Conservation (phyloP, 331 rosid species). For the Pyrus hybrid region DNA sequence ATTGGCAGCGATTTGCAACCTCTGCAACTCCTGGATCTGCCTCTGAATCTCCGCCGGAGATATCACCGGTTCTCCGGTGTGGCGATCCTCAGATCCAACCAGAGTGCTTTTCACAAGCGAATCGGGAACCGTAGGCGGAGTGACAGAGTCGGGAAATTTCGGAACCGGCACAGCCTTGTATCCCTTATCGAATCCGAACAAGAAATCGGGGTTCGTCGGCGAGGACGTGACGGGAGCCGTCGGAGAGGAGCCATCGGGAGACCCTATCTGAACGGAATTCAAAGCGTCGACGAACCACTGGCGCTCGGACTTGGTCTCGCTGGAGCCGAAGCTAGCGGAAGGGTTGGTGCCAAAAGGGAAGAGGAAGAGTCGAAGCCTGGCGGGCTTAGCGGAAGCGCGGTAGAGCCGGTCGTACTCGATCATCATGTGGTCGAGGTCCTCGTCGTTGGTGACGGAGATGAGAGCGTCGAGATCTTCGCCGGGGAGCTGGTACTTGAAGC, state of each 20-base stretch:
- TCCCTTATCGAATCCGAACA: conserved; percentile 64
- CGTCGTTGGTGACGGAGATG: conserved; percentile 78
- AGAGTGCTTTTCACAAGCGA: conserved; percentile 19
- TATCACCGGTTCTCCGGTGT: conserved; percentile 25
- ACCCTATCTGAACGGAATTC: conserved; percentile 57
- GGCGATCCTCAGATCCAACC: conserved; percentile 40
- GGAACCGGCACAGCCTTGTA: conserved; percentile 18
- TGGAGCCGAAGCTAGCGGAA: conserved; percentile 14
- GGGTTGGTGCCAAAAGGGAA: conserved; percentile 27
- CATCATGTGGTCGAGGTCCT: conserved; percentile 83
- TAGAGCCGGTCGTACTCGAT: conserved; percentile 67
- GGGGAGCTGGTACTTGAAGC: conserved; percentile 81
- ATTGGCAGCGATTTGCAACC: conserved; percentile 31
- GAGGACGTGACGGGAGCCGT: conserved; percentile 14
- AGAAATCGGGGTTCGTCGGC: conserved; percentile 53
- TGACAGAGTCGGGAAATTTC: conserved; percentile 25
- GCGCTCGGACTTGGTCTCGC: conserved; percentile 47
- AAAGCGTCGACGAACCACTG: conserved; percentile 85
- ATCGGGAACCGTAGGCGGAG: conserved; percentile 24
- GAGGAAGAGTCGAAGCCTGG: conserved; percentile 60
- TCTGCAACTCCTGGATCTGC: conserved; percentile 50
- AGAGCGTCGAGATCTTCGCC: conserved; percentile 93
- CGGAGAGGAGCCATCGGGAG: conserved; percentile 33
- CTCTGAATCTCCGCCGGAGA: conserved; percentile 39
- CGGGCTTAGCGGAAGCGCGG: conserved; percentile 67